These are phyloP conservation scores for Lactifluus hygrophoroides DNA, from an alignment of 768 basidiomycete species.

Conservation along the genomic window DNA sequence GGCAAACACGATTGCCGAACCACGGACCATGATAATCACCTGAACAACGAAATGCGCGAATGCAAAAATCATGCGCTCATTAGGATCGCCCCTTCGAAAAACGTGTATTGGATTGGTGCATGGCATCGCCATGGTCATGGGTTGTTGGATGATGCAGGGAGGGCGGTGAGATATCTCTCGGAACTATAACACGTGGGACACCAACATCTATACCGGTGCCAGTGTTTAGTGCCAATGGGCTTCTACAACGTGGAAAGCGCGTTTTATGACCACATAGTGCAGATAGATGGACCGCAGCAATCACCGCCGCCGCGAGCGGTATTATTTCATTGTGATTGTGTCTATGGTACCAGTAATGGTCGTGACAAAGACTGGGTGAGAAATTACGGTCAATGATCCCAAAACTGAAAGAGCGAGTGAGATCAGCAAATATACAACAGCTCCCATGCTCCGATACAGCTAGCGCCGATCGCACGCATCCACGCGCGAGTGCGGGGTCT, in stretches of 20 bases:
- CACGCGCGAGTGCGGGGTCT: not conserved
- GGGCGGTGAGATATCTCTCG: not conserved
- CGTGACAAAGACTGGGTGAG: not conserved
- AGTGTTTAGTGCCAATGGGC: not conserved
- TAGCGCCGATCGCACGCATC: not conserved
- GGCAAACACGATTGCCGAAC: not conserved
- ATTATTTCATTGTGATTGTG: not conserved
- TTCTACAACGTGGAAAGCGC: not conserved
- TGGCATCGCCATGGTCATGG: not conserved
- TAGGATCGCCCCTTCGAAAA: not conserved
- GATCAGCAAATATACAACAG: too few species aligned
- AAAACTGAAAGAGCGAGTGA: too few species aligned
- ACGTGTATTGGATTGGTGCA: not conserved
- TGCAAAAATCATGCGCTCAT: too few species aligned
- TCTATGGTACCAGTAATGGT: too few species aligned
- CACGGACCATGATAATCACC: not conserved
- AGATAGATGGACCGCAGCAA: not conserved
- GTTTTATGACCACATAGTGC: not conserved
- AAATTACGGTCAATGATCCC: not conserved
- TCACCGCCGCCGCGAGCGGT: not conserved
- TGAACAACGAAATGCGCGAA: not conserved
- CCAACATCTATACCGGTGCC: not conserved
- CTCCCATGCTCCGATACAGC: not conserved
- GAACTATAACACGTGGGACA: not conserved
- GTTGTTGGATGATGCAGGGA: not conserved